Conservation (phyloP, 2,329 filamentous ascomycete species). For the Xylariaceae sp. region DNA sequence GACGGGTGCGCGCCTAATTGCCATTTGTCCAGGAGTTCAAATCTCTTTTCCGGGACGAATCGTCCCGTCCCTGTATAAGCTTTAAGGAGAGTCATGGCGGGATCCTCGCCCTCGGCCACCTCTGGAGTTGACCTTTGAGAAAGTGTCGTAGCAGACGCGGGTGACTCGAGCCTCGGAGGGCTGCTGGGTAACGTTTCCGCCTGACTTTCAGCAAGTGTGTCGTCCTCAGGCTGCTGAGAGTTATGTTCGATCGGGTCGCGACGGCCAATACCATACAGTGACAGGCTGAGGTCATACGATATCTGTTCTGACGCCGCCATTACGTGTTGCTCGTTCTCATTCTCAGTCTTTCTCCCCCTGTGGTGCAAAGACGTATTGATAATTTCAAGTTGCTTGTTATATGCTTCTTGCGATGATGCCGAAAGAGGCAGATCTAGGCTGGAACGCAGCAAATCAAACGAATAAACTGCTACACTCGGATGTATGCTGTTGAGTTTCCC, state of each 20-base stretch:
- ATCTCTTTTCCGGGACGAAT: conserved; percentile 22
- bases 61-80: conserved; percentile 30
- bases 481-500: conserved; percentile 21
- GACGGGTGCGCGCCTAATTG: conserved; percentile 22
- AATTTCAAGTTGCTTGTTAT: conserved; percentile 18
- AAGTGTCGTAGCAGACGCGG: conserved; percentile 9
- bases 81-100: conserved; percentile 27
- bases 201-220: conserved; percentile 25
- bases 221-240: conserved; percentile 13
- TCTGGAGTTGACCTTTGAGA: conserved; percentile 19
- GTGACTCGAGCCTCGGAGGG: conserved; percentile 21
- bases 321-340: conserved; percentile 9
- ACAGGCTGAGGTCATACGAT: conserved; percentile 29
- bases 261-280: conserved; percentile 24
- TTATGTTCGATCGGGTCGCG: conserved; percentile 10
- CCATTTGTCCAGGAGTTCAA: conserved; percentile 29
- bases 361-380: conserved; percentile 1
- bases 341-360: background rate
- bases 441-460: conserved; percentile 15
- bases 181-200: conserved; percentile 21
- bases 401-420: conserved; percentile 21
- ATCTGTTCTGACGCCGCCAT: conserved; percentile 21
- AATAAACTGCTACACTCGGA: conserved; percentile 18
- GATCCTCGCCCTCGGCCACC: conserved; percentile 22
- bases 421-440: conserved; percentile 10